Conservation (phyloP, 2,329 filamentous ascomycete species). For the Sporothrix pallida region DNA sequence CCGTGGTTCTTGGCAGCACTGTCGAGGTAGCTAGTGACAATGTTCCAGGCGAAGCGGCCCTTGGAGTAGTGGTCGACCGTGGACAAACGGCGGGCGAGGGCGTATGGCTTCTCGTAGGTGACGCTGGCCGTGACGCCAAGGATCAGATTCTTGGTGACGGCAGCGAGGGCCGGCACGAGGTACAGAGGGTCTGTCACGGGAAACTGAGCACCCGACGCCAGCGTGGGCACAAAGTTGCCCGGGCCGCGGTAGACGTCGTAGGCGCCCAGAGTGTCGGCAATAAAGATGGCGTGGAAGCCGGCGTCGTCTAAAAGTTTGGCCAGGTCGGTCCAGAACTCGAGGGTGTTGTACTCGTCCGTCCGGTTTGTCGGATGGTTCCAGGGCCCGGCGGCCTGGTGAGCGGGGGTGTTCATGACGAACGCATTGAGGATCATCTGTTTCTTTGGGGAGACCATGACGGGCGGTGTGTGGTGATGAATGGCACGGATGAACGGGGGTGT, state of each 20-base stretch:
- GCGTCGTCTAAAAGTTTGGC: slow-evolving; percentile 35
- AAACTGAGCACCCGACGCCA: slow-evolving; percentile 36
- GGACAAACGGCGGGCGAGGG: slow-evolving; percentile 27
- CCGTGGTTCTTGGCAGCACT: slow-evolving; percentile 37
- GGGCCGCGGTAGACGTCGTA: slow-evolving; percentile 37
- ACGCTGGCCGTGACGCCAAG: slow-evolving; percentile 33
- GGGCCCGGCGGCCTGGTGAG: slow-evolving; percentile 35
- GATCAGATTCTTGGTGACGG: slow-evolving; percentile 31
- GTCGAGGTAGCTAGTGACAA: slow-evolving; percentile 39
- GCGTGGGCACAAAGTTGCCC: slow-evolving; percentile 31
- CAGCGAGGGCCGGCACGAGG: slow-evolving; percentile 32
- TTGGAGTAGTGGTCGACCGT: slow-evolving; percentile 35
- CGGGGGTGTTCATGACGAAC: slow-evolving; percentile 45
- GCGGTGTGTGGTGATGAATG: too few relatives aligned
- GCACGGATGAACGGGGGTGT: too few relatives aligned
- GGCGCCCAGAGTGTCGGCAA: slow-evolving; percentile 35
- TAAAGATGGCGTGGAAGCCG: slow-evolving; percentile 37
- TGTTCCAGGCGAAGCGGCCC: slow-evolving; percentile 37
- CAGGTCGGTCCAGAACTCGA: slow-evolving; percentile 35
- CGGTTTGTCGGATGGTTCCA: slow-evolving; percentile 36
- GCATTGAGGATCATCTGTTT: slow-evolving; percentile 53
- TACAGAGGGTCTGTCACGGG: slow-evolving; percentile 35
- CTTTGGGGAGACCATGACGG: not conserved
- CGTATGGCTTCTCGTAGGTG: slow-evolving; percentile 33
- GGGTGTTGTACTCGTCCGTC: slow-evolving; percentile 35